Base-by-base conservation (phyloP, 2,329 filamentous ascomycete species). In the Trichoderma afroharzianum region DNA sequence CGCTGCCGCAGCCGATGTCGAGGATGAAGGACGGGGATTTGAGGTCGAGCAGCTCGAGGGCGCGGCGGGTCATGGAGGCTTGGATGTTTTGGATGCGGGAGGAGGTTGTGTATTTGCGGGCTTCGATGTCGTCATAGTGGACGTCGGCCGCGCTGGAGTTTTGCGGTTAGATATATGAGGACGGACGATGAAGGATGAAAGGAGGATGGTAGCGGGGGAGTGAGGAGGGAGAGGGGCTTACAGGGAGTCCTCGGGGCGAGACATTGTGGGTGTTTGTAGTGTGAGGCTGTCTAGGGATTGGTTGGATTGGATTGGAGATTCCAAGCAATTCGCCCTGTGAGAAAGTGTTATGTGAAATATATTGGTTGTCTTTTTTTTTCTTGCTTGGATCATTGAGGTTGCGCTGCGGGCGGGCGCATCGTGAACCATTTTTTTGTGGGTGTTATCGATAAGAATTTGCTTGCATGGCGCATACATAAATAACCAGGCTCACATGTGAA, bases 21-120 rank as follows among this genome's bases (percentile, higher is more conserved):
- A 99, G 93, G 79, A 99, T 95, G 67, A 98, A 83, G 6, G 94
- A 97, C 4, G 96, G 93, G 0, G 86, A 84, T 57, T 87, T 83
- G 58, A 99, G 91, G 79, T 93, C 88, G 77, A 99, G 93, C 18
- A 99, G 92, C 79, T 96, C 92, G 74, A 99, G 92, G 39, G 96
- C 96, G 71, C 96, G 93, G 76, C 94, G 88, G 32, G 96, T 97
- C 96, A 99, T 99, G 74, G 90, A 89, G 0, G 95, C 92, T 82
- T 99, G 96, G 77, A 99, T 97, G 77, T 93, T 94, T 78, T 96
- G 93, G 79, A 99, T 98, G 74, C 96, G 94, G 5, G 94, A 97
- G 74, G 91, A 95, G 5, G 95, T 98, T 9, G 96, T 98, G 86
- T 99, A 99, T 86, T 98, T 98, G 80, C 93, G 92, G 36, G 96